phyloP scores from a whole-genome alignment of 306 rosid species.

The Chamaecrista fasciculata region DNA sequence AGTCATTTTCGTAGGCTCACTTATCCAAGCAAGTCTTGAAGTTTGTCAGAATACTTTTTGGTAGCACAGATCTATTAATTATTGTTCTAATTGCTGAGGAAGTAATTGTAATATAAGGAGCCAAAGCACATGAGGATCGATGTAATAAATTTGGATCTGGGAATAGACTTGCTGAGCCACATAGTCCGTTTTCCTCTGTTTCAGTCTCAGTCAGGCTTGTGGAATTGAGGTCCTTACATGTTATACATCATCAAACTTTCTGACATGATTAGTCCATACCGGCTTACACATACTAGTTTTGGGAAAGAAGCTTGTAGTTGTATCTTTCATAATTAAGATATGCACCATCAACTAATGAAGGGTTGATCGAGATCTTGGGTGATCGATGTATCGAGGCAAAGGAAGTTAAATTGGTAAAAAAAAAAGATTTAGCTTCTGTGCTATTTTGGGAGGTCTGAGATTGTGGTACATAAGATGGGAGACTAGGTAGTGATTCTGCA shows the following conservation, averaged over 20 bases:
- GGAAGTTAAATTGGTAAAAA: constrained; percentile 13
- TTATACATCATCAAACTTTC: constrained; percentile 25
- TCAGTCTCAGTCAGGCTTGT: constrained; percentile 30
- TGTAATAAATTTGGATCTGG: constrained; percentile 47
- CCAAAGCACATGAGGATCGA: constrained; percentile 39
- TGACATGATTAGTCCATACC: constrained; percentile 28
- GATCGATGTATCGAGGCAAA: constrained; percentile 36
- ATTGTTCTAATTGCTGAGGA: constrained; percentile 44
- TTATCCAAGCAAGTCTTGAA: constrained; percentile 30
- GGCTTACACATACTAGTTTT: constrained; percentile 32
- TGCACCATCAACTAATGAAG: constrained; percentile 34
- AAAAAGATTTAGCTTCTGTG: constrained; percentile 17
- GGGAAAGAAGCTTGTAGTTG: constrained; percentile 34
- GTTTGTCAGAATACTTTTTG: constrained; percentile 34
- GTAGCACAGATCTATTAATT: constrained; percentile 35
- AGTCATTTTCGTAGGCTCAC: constrained; percentile 23
- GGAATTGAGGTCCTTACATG: constrained; percentile 30
- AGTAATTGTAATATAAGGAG: constrained; percentile 52
- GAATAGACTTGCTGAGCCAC: constrained; percentile 41
- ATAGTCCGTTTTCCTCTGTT: constrained; percentile 38
- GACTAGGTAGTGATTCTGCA: constrained; percentile 30
- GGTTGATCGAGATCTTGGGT: constrained; percentile 32
- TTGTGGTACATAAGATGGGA: constrained; percentile 49
- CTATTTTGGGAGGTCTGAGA: constrained; percentile 33
- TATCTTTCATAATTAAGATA: constrained; percentile 31